Conservation (phyloP, 2,329 filamentous ascomycete genomes). For the Hymenoscyphus occultus region DNA sequence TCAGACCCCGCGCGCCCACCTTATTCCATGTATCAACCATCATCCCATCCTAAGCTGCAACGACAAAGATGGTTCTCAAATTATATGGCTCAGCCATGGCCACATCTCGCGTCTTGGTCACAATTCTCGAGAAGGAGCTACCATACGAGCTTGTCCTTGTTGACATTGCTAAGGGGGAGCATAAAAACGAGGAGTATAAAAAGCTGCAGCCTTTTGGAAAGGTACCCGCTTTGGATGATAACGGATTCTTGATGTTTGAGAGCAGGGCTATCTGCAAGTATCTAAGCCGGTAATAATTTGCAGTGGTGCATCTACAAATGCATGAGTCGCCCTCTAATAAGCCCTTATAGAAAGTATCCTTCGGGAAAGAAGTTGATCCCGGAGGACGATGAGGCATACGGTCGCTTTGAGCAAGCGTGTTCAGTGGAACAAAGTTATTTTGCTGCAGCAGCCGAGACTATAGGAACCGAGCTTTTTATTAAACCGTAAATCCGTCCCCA, state of each 20-base stretch:
- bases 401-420: conserved; percentile 17
- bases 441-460: conserved; percentile 13
- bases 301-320: conserved; percentile 29
- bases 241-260: conserved; percentile 35
- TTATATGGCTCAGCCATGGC: too few species aligned
- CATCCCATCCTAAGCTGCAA: too few species aligned
- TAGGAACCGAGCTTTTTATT: conserved; percentile 26
- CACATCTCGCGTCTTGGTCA: conserved; percentile 28
- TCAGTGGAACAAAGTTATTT: conserved; percentile 34
- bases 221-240: conserved; percentile 37
- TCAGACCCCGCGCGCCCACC: too few species aligned
- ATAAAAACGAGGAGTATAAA: conserved; percentile 30
- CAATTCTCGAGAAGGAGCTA: conserved; percentile 34
- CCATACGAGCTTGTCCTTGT: conserved; percentile 30
- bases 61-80: too few species aligned
- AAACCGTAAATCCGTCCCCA: conserved; percentile 16
- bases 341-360: too few species aligned
- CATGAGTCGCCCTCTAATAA: conserved; percentile 17
- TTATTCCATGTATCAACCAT: too few species aligned
- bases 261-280: conserved; percentile 37
- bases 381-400: too few species aligned
- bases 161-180: conserved; percentile 30
- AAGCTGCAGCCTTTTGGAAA: conserved; percentile 39
- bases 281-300: conserved; percentile 34
- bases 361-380: not conserved